Evolutionary conservation across 148 eudicot species (phyloP), one percentile per base, ranked within the genome.

Genomic region (Drosera capensis): DNA sequence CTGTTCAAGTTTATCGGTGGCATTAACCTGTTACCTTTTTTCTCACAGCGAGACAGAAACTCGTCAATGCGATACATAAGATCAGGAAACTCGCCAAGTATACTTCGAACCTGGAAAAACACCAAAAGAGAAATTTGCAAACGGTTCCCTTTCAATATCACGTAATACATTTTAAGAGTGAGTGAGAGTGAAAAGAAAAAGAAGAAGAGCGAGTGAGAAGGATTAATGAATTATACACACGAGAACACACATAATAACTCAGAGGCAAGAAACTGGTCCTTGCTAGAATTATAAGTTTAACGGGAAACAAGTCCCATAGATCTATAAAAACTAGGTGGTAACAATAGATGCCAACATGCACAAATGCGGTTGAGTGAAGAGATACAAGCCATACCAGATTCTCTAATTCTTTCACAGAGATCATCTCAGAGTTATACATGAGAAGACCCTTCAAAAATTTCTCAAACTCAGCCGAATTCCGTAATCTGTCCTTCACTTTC

Each of bases 31-130:
- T n/a, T 74, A 78, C 86, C 78, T 40, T 43, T 65, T 54, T 57
- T 68, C 57, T 66, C 72, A 63, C 51, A 19, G 29, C 58, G 67
- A 6, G 65, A 45, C 37, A 74, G 44, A 45, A 71, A 61, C 29
- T 71, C 78, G 36, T 63, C 71, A 55, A 76, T 63, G 15, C 55
- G 72, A 39, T 59, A 80, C 63, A 62, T 56, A 21, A 78, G 69
- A 36, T 74, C 78, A 20, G 80, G 52, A 52, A 62, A 61, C 41
- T 35, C 54, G 31, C 70, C 70, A 54, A 78, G 66, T 35, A 74
- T 53, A 39, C 38, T 57, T 12, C 29, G 43, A 30, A 74, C 70
- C 86, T 78, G 62, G 45, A 17, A 68, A 20, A 56, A 49, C 8
- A 34, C n/a, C 0, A 11, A 49, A 19, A 24, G 17, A 31, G 5